Percentiles rank a stretch among this genome's conserved stretches.
phyloP scores from a whole-genome alignment of 306 rosid species.

The Inga laurina region DNA sequence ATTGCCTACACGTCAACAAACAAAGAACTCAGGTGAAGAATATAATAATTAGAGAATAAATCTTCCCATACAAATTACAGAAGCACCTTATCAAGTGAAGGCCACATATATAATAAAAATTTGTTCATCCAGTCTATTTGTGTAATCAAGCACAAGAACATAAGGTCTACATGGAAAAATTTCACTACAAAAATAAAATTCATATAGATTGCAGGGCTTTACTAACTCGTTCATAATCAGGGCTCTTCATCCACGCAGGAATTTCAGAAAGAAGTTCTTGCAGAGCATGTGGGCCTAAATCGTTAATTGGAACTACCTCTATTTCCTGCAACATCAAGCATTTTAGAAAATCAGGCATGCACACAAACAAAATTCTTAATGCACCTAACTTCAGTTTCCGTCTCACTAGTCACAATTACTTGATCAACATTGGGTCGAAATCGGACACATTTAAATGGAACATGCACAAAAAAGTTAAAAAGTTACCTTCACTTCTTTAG shows the following conservation, averaged over 20 bases:
- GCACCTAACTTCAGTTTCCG: background rate
- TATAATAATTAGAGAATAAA: background rate
- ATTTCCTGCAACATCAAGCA: slow-evolving; percentile 61
- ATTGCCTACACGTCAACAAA: slow-evolving; percentile 58
- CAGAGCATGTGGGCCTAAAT: slow-evolving; percentile 71
- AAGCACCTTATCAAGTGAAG: slow-evolving; percentile 79
- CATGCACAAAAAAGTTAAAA: background rate
- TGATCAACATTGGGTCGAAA: slow-evolving; percentile 15
- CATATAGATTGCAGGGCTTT: slow-evolving; percentile 1
- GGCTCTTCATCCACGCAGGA: slow-evolving; percentile 86
- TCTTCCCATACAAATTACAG: background rate
- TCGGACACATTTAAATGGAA: background rate
- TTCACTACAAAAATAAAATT: background rate
- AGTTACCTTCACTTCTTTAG: slow-evolving; percentile 63
- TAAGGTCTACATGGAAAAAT: background rate
- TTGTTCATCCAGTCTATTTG: slow-evolving; percentile 93
- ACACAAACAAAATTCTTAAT: background rate
- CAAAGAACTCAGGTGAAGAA: slow-evolving; percentile 22
- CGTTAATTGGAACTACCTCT: slow-evolving; percentile 58
- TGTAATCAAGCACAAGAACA: slow-evolving; percentile 32
- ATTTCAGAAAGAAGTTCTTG: slow-evolving; percentile 79
- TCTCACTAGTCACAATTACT: slow-evolving; percentile 1
- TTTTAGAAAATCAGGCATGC: slow-evolving; percentile 28
- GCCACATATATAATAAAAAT: too few species aligned
- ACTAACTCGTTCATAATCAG: slow-evolving; percentile 87